Conservation (phyloP, 1,284 basidiomycete species). For the Ceratobasidium sp. region DNA sequence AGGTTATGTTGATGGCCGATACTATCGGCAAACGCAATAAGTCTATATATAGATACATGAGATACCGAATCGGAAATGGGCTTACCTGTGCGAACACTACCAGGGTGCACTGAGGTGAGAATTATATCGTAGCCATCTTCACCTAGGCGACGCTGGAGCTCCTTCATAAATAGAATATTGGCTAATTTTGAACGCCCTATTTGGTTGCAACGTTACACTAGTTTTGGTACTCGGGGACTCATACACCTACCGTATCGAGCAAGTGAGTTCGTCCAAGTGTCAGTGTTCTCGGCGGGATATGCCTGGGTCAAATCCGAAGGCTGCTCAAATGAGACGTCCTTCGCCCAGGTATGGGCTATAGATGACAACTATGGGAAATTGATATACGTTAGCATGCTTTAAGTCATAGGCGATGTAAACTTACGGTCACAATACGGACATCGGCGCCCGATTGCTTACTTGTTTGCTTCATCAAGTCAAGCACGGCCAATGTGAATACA, state of each 20-base stretch:
- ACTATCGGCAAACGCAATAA: not conserved
- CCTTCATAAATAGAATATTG: not conserved
- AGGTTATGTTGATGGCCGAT: not conserved
- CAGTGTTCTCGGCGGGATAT: not conserved
- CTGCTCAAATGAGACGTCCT: slow-evolving; percentile 6
- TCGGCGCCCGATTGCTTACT: slow-evolving; percentile 59
- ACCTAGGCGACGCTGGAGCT: not conserved
- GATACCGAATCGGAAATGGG: no score
- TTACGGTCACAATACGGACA: slow-evolving; percentile 63
- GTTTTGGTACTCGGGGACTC: no score
- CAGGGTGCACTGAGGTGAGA: not conserved
- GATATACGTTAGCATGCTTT: not conserved
- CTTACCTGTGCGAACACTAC: not conserved
- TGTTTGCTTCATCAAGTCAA: slow-evolving; percentile 62
- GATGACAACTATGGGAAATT: slow-evolving; percentile 11
- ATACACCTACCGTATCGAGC: slow-evolving; percentile 22
- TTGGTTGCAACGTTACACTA: no score
- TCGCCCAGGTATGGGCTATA: not conserved
- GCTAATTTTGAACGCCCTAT: not conserved
- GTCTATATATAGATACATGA: not conserved
- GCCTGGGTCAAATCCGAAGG: slow-evolving; percentile 14
- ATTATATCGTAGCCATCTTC: not conserved
- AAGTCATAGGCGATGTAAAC: slow-evolving; percentile 40
- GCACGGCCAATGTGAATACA: slow-evolving; percentile 60
- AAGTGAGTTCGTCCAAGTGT: not conserved